Evolutionary conservation across 208 protist species (phyloP).

Genomic region (Trypanosoma vivax): DNA sequence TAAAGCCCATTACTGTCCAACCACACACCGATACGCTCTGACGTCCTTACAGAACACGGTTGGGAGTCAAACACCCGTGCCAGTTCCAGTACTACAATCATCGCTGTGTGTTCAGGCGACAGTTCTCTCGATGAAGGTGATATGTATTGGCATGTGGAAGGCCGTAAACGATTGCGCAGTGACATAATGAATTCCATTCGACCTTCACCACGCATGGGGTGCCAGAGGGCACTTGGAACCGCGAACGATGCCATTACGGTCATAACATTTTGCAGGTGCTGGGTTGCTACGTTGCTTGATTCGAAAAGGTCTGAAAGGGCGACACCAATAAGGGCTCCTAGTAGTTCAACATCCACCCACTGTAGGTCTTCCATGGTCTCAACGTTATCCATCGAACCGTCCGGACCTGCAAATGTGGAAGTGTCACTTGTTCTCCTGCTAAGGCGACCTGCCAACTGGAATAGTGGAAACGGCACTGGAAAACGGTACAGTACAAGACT

Average conservation of each 20-base stretch:
- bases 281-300: conserved; percentile 29
- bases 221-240: conserved; percentile 70
- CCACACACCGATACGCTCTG: conserved; percentile 49
- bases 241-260: conserved; percentile 37
- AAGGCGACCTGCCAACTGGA: conserved; percentile 21
- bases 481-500: conserved; percentile 64
- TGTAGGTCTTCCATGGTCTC: conserved; percentile 41
- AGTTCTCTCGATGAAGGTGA: conserved; percentile 22
- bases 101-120: conserved; percentile 71
- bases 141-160: not conserved
- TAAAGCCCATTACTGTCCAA: conserved; percentile 44
- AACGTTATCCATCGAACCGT: not conserved
- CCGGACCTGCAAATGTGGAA: no score
- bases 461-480: conserved; percentile 63
- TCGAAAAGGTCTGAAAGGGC: conserved; percentile 70
- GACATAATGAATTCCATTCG: conserved; percentile 32
- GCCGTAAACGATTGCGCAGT: conserved; percentile 19
- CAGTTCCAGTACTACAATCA: conserved; percentile 64
- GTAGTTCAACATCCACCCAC: conserved; percentile 76
- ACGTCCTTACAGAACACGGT: conserved; percentile 35
- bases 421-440: not conserved
- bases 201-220: conserved; percentile 37
- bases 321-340: conserved; percentile 51
- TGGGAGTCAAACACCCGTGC: conserved; percentile 48
- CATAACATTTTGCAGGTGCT: conserved; percentile 74